Evolutionary conservation across 768 basidiomycete species (phyloP).

Genomic region (Phylloporus arenicola): DNA sequence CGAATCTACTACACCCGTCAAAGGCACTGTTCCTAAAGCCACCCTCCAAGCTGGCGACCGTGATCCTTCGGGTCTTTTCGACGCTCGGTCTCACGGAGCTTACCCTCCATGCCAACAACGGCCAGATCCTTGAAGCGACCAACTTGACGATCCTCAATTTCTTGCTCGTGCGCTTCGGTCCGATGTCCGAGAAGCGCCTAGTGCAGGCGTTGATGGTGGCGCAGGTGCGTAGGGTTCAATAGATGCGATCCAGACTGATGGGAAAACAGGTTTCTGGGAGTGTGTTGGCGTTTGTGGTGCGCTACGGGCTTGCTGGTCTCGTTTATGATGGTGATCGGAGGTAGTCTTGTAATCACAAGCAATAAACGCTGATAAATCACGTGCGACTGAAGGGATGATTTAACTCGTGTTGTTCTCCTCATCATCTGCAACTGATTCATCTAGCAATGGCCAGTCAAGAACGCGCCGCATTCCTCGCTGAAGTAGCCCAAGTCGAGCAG

Average conservation of each 20-base stretch:
- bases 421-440: slow-evolving; percentile 12
- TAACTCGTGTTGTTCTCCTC: slow-evolving; percentile 18
- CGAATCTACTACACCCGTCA: slow-evolving; percentile 77
- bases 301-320: slow-evolving; percentile 85
- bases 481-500: slow-evolving; percentile 79
- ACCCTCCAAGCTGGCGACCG: slow-evolving; percentile 48
- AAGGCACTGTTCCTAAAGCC: slow-evolving; percentile 54
- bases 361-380: slow-evolving; percentile 13
- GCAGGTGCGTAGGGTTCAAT: slow-evolving; percentile 47
- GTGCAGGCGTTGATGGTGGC: slow-evolving; percentile 66
- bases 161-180: slow-evolving; percentile 72
- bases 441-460: slow-evolving; percentile 53
- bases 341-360: slow-evolving; percentile 27
- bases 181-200: slow-evolving; percentile 79
- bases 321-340: slow-evolving; percentile 91
- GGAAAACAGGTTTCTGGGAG: slow-evolving; percentile 62
- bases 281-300: slow-evolving; percentile 72
- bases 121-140: slow-evolving; percentile 62
- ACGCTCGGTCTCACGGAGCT: slow-evolving; percentile 63
- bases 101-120: slow-evolving; percentile 47
- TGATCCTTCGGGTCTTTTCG: slow-evolving; percentile 57
- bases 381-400: slow-evolving; percentile 21
- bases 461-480: slow-evolving; percentile 64
- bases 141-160: slow-evolving; percentile 92
- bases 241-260: slow-evolving; percentile 5